phyloP scores from a whole-genome alignment of 176 grass and related monocot species.

The Bothriochloa decipiens region DNA sequence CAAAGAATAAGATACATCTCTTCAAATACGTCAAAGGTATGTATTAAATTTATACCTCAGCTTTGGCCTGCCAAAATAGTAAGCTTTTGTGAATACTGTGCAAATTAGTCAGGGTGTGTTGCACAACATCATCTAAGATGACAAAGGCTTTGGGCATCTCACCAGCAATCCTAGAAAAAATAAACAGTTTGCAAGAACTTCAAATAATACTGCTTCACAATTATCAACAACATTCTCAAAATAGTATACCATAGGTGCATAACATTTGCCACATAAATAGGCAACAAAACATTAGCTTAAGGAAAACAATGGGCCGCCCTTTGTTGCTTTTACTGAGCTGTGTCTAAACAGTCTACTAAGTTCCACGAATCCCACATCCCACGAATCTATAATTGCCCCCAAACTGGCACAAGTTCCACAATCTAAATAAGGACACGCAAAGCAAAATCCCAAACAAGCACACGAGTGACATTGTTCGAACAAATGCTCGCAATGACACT shows the following conservation, averaged over 20 bases:
- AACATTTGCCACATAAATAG: background rate
- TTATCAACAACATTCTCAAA: background rate
- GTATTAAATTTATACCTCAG: constrained; percentile 59
- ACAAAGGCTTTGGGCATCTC: constrained; percentile 60
- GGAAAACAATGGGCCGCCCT: background rate
- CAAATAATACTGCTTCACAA: background rate
- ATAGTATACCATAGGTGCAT: background rate
- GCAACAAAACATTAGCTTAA: constrained; percentile 17
- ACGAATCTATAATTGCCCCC: background rate
- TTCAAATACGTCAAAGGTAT: background rate
- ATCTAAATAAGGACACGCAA: background rate
- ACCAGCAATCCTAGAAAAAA: constrained; percentile 54
- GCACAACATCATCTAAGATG: constrained; percentile 81
- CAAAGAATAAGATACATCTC: constrained; percentile 14
- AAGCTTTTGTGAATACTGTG: constrained; percentile 89
- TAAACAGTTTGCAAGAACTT: background rate
- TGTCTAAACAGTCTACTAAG: background rate
- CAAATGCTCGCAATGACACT: background rate
- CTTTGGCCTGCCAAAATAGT: constrained; percentile 76
- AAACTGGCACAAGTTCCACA: constrained; percentile 8
- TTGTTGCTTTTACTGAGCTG: background rate
- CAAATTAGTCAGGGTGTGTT: constrained; percentile 61
- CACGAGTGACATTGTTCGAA: constrained; percentile 1
- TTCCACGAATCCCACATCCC: background rate
- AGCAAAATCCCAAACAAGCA: constrained; percentile 18